Evolutionary conservation across 257 asterid species (phyloP), one percentile per base, ranked within the genome.

Genomic region (Rauvolfia tetraphylla): DNA sequence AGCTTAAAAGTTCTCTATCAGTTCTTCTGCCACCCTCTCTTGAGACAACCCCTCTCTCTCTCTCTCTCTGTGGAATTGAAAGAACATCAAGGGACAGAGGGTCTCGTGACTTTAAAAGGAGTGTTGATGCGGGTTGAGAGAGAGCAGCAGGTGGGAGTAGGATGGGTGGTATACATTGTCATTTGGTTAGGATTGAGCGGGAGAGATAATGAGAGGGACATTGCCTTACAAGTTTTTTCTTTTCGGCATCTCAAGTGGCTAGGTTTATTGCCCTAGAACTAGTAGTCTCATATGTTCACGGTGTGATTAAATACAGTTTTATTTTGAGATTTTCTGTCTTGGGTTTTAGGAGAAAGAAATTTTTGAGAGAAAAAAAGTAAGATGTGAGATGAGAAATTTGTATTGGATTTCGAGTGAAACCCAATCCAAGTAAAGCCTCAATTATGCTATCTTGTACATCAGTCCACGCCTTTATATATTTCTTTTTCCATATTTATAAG

Each of bases 91-190:
- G 78, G 44, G 83, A 84, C 67, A 86, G 71, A 73, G 81, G 85
- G 84, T 85, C 96, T 86, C 93, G 96, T 91, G 97, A 93, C 94
- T 88, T 88, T 85, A 38, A 67, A 67, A 67, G 72, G 72, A 67
- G 72, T 38, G 72, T 67, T 34, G 25, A 42, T 62, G 69, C 42
- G 69, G 62, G 56, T 42, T 76, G 7, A 62, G 73, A 34, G 48
- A 34, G 82, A 29, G 70, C 46, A 34, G 22, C 39, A 36, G 33
- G 59, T 58, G 58, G 66, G 33, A 61, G 29, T 61, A 29, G 68
- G 7, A 25, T 53, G 38, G 65, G 46, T n/a, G 72, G 61, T 72
- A 72, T 73, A 62, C 33, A 62, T 31, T 84, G 81, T 74, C 81
- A 82, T 85, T 75, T 85, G 86, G 84, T 79, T 87, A 81, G 74